These are phyloP conservation scores for Akebia trifoliata DNA, from an alignment of 164 flowering plant species.

Conservation along the genomic window DNA sequence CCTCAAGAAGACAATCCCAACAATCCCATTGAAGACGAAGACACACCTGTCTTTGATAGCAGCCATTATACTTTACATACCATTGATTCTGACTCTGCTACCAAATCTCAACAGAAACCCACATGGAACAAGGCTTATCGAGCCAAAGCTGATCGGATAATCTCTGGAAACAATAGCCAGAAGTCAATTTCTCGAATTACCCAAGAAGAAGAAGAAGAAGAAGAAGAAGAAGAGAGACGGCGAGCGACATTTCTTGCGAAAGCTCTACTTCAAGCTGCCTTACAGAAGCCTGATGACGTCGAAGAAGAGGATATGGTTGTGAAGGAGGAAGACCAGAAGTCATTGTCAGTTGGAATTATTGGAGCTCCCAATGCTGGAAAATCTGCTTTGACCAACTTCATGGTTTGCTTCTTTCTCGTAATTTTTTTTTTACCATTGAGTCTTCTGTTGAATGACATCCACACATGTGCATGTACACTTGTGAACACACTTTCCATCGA, in stretches of 20 bases:
- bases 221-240: conserved; percentile 32
- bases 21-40: conserved; percentile 18
- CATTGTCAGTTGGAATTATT: conserved; percentile 83
- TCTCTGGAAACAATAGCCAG: conserved; percentile 41
- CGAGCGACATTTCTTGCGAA: conserved; percentile 44
- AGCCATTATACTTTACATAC: conserved; percentile 37
- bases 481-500: too few species aligned
- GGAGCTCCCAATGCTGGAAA: conserved; percentile 99
- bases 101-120: conserved; percentile 12
- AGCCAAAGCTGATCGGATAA: conserved; percentile 35
- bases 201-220: conserved; percentile 20
- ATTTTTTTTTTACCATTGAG: neutral
- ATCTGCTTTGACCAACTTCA: conserved; percentile 76
- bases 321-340: conserved; percentile 84
- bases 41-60: conserved; percentile 56
- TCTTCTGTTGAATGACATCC: too few species aligned
- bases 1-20: conserved; percentile 27
- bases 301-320: conserved; percentile 46
- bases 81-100: neutral
- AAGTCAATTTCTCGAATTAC: conserved; percentile 6
- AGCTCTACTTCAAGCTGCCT: conserved; percentile 56
- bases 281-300: conserved; percentile 46
- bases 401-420: conserved; percentile 42
- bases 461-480: too few species aligned
- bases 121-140: conserved; percentile 67